Percentiles rank a stretch among this genome's conserved stretches.
phyloP scores from a whole-genome alignment of 495 filamentous ascomycete genomes.

The Aspergillus nanangensis region DNA sequence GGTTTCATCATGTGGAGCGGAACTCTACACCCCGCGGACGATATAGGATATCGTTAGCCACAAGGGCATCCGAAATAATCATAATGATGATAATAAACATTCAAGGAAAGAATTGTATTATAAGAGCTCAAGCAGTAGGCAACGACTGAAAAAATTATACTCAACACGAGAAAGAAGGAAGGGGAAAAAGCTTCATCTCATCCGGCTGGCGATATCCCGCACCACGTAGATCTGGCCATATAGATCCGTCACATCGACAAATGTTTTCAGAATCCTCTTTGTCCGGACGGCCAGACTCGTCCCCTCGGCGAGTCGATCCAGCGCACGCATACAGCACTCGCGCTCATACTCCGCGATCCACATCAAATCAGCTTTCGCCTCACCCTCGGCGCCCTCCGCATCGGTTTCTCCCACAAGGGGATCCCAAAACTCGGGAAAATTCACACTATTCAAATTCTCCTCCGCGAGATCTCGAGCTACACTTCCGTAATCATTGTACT shows the following conservation, averaged over 20 bases:
- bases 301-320: constrained; percentile 10
- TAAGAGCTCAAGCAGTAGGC: too few relatives aligned
- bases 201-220: constrained; percentile 25
- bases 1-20: too few relatives aligned
- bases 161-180: too few relatives aligned
- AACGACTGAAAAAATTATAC: too few relatives aligned
- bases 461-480: constrained; percentile 25
- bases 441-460: constrained; percentile 33
- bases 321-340: constrained; percentile 9
- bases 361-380: constrained; percentile 16
- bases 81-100: too few relatives aligned
- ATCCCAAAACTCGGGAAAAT: constrained; percentile 37
- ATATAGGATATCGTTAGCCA: too few relatives aligned
- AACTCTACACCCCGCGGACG: too few relatives aligned
- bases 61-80: too few relatives aligned
- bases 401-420: too few relatives aligned
- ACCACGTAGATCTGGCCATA: constrained; percentile 37
- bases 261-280: constrained; percentile 18
- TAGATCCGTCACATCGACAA: constrained; percentile 34
- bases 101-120: too few relatives aligned
- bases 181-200: too few relatives aligned
- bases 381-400: too few relatives aligned
- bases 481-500: constrained; percentile 40
- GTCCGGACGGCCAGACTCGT: constrained; percentile 5
- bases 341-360: constrained; percentile 26